Percentiles rank a stretch among this genome's conserved stretches.
Evolutionary conservation across 345 rosid species (phyloP).

Genomic region (Fremontodendron californicum): DNA sequence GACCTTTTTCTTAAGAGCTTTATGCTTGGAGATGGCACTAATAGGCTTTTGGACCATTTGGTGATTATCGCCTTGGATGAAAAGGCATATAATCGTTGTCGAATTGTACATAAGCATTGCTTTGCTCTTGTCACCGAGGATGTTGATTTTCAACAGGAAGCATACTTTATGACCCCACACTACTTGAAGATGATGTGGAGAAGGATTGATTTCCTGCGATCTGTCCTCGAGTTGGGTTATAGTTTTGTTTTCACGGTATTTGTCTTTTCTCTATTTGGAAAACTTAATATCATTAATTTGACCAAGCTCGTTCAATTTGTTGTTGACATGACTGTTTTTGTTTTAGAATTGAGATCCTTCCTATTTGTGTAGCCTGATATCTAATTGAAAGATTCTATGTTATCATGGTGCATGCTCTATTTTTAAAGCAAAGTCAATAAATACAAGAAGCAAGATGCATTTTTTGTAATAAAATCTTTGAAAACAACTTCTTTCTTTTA

Average conservation of each 20-base stretch:
- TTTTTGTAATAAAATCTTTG: background rate
- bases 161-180: conserved; percentile 74
- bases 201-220: conserved; percentile 66
- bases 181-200: conserved; percentile 97
- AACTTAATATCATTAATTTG: background rate
- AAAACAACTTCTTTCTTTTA: background rate
- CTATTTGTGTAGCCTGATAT: background rate
- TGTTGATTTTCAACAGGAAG: conserved; percentile 66
- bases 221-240: conserved; percentile 86
- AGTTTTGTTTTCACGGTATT: conserved; percentile 85
- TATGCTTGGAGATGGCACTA: conserved; percentile 54
- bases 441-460: background rate
- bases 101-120: conserved; percentile 56
- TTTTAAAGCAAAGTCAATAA: background rate
- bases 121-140: conserved; percentile 64
- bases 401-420: background rate
- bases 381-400: background rate
- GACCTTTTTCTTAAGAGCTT: conserved; percentile 88
- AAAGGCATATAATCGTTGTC: conserved; percentile 62
- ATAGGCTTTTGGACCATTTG: conserved; percentile 56
- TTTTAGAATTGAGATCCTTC: background rate
- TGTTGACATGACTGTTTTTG: background rate
- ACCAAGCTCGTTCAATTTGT: background rate
- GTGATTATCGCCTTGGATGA: conserved; percentile 74
- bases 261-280: background rate